Evolutionary conservation across 306 rosid species (phyloP).

Genomic region (Gillenia trifoliata): DNA sequence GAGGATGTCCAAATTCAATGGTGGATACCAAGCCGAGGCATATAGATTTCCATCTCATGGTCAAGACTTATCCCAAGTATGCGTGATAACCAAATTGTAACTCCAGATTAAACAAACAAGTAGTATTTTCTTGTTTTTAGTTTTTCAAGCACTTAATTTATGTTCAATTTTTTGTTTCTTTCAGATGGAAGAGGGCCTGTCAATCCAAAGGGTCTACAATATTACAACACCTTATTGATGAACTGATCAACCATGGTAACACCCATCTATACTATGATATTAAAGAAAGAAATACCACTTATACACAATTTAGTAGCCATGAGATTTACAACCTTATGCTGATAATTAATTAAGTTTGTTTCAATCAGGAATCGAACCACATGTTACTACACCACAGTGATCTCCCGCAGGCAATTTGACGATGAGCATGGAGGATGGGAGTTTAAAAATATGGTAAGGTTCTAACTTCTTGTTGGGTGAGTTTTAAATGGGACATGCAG

Average conservation of each 20-base stretch:
- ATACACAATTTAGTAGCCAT: neutral
- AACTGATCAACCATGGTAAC: slow-evolving; percentile 51
- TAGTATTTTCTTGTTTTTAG: no score
- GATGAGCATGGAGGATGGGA: slow-evolving; percentile 84
- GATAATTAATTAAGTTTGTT: neutral
- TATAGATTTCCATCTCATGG: slow-evolving; percentile 90
- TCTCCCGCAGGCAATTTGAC: slow-evolving; percentile 67
- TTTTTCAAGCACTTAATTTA: no score
- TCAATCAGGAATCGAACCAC: slow-evolving; percentile 68
- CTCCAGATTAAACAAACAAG: no score
- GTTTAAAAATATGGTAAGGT: slow-evolving; percentile 48
- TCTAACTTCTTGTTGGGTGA: neutral
- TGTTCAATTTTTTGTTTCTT: no score
- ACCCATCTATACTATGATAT: neutral
- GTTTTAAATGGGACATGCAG: no score
- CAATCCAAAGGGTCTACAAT: slow-evolving; percentile 64
- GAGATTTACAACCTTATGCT: no score
- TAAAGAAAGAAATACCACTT: no score
- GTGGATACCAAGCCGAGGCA: slow-evolving; percentile 52
- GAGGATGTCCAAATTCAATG: slow-evolving; percentile 72
- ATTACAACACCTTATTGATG: slow-evolving; percentile 70
- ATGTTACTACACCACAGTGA: slow-evolving; percentile 57
- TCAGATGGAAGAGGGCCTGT: slow-evolving; percentile 65
- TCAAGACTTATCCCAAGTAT: slow-evolving; percentile 80
- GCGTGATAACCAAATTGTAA: no score